Base-by-base conservation (phyloP, 768 basidiomycete genomes). In the Piloderma croceum region DNA sequence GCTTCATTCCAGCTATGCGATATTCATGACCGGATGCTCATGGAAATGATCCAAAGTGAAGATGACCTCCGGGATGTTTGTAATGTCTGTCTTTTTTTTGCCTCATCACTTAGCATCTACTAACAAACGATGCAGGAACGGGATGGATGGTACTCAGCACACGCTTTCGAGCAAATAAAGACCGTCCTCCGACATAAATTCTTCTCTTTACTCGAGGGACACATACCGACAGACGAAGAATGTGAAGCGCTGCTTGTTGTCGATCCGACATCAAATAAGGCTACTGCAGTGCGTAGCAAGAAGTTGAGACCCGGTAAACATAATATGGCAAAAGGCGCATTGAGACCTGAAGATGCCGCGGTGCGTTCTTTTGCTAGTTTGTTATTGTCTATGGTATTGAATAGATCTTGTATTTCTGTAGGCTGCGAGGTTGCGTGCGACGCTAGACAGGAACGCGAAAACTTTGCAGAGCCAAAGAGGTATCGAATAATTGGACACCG, bases 1-100 rank as follows among this genome's bases (percentile, higher is more conserved):
- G 91, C 90, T 2, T 88, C 90, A 13, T 99, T 90, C 64, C 96
- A 98, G 60, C 70, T 99, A 5, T 88, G 88, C 59, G 96, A 99
- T 58, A 86, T 99, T 48, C 63, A 71, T 6, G 96, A 99, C 57
- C 79, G 82, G 5, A 83, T 92, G 74, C 62, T 96, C 35, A 77
- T 77, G 49, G 70, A 70, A 25, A 83, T 93, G 76, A 88, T 98
- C 38, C 74, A 84, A 45, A 78, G 84, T 43, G 70, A 77, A 4
- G 72, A 77, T 12, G 82, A 78, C 33, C 63, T 86, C 13, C 76
- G 81, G 24, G 82, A 86, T 45, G 67, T 60, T 10, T 90, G 88
- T 57, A 70, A 90, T 54, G 91, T 93, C 6, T 15, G 27, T 15
- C 27, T 29, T 29, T 9, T 15, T 9, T 22, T 13, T 19, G 1